Percentiles rank a stretch among this genome's conserved stretches.
Evolutionary conservation across 306 rosid species (phyloP).

Genomic region (Leucaena leucocephala): DNA sequence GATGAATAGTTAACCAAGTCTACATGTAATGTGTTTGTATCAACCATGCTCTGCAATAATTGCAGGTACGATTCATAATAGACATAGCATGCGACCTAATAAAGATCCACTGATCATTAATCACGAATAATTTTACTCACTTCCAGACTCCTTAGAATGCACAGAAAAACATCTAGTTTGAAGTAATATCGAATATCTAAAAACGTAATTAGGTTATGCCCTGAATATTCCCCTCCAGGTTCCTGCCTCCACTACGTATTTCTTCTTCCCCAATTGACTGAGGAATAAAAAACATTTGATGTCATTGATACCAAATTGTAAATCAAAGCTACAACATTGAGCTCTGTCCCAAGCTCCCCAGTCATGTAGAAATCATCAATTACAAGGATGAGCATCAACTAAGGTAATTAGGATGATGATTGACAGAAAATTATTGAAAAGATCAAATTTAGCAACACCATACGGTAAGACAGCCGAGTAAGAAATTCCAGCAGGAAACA

Average conservation of each 20-base stretch:
- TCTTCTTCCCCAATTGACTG: not conserved
- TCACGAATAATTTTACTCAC: not conserved
- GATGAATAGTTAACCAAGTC: not conserved
- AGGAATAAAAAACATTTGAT: not conserved
- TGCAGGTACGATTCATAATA: not conserved
- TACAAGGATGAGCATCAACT: slow-evolving; percentile 6
- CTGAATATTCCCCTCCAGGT: not conserved
- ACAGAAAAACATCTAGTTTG: not conserved
- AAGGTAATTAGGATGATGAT: not conserved
- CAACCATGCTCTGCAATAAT: not conserved
- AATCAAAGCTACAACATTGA: slow-evolving; percentile 7
- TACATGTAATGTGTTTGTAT: not conserved
- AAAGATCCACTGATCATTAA: not conserved
- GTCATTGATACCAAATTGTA: not conserved
- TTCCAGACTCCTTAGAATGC: not conserved
- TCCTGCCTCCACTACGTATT: not conserved
- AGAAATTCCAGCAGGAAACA: slow-evolving; percentile 40
- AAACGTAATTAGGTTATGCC: not conserved
- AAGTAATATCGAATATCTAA: not conserved
- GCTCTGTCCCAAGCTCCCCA: slow-evolving; percentile 18
- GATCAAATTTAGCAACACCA: slow-evolving; percentile 42
- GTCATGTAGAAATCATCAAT: slow-evolving; percentile 3
- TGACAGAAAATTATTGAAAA: slow-evolving; percentile 47
- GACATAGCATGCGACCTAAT: not conserved
- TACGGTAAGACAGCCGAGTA: slow-evolving; percentile 23